Percentiles rank a stretch among this genome's conserved stretches.
Conservation (phyloP, 345 rosid genomes). For the Schrenkiella parvula region DNA sequence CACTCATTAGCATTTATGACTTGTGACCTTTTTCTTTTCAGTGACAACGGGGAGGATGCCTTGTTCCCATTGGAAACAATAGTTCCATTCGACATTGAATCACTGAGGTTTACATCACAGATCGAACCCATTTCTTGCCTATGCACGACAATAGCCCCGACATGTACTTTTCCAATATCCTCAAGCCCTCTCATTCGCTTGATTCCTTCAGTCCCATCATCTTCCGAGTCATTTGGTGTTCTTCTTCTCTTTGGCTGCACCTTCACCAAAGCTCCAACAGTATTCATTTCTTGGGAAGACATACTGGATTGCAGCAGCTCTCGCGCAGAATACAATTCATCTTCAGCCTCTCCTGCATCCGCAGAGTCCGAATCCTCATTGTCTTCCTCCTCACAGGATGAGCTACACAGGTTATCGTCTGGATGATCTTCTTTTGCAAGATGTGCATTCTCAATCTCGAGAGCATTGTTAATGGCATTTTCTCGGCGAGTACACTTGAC, state of each 20-base stretch:
- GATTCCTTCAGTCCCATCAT: conserved; percentile 88
- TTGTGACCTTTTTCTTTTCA: conserved; percentile 71
- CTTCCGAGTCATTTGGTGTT: conserved; percentile 96
- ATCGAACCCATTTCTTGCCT: conserved; percentile 40
- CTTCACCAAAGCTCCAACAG: conserved; percentile 38
- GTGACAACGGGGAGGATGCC: conserved; percentile 36
- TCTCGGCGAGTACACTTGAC: conserved; percentile 90
- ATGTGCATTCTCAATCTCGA: conserved; percentile 78
- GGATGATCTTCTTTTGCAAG: conserved; percentile 50
- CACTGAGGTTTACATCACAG: conserved; percentile 39
- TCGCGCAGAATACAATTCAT: conserved; percentile 45
- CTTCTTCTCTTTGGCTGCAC: conserved; percentile 68
- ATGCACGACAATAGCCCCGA: conserved; percentile 30
- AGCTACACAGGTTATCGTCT: conserved; percentile 33
- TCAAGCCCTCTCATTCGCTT: conserved; percentile 98
- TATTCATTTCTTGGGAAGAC: conserved; percentile 64
- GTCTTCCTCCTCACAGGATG: conserved; percentile 49
- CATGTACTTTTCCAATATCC: conserved; percentile 67
- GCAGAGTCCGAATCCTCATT: conserved; percentile 37
- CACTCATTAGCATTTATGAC: conserved; percentile 52
- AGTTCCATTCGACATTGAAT: conserved; percentile 47
- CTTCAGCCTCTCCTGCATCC: conserved; percentile 41
- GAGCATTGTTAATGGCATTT: conserved; percentile 90
- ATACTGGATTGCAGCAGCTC: conserved; percentile 66
- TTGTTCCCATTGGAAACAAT: conserved; percentile 47